A percentile compares a stretch with the other conserved stretches of the same genome.
Conservation (phyloP, 805 yeast species). For the Saturnispora besseyi region DNA sequence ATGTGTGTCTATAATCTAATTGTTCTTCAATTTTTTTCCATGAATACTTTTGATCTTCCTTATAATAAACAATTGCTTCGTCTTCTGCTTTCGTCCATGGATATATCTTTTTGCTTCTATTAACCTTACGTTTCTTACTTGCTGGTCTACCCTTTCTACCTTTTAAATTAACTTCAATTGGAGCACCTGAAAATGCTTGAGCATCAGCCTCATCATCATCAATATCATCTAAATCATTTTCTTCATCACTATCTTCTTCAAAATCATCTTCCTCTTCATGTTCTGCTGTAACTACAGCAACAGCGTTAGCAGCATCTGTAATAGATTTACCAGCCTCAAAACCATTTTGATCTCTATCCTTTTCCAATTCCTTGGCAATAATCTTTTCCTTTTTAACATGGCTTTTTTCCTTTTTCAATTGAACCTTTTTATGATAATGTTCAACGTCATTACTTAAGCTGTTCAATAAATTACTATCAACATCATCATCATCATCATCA, state of each 20-base stretch:
- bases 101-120: conserved; percentile 6
- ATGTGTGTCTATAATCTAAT: conserved; percentile 28
- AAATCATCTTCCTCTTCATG: background rate
- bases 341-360: background rate
- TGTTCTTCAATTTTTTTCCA: conserved; percentile 32
- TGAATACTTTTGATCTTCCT: conserved; percentile 29
- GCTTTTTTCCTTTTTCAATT: conserved; percentile 14
- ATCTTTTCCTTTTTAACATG: conserved; percentile 6
- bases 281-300: conserved; percentile 4
- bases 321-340: background rate
- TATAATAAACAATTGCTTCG: conserved; percentile 28
- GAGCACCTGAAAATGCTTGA: conserved; percentile 6
- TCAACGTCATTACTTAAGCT: conserved; percentile 24
- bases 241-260: background rate
- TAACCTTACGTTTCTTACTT: background rate
- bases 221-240: background rate
- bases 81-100: conserved; percentile 32
- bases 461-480: conserved; percentile 15
- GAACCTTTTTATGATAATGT: conserved; percentile 24
- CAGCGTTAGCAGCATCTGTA: background rate
- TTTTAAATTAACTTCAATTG: conserved; percentile 4
- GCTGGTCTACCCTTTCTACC: background rate
- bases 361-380: conserved; percentile 4
- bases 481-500: conserved; percentile 1
- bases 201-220: conserved; percentile 7